Percentiles rank a stretch among this genome's conserved stretches.
Evolutionary conservation across 23 red algal genomes (phyloP).

Genomic region (Gracilaria caudata): DNA sequence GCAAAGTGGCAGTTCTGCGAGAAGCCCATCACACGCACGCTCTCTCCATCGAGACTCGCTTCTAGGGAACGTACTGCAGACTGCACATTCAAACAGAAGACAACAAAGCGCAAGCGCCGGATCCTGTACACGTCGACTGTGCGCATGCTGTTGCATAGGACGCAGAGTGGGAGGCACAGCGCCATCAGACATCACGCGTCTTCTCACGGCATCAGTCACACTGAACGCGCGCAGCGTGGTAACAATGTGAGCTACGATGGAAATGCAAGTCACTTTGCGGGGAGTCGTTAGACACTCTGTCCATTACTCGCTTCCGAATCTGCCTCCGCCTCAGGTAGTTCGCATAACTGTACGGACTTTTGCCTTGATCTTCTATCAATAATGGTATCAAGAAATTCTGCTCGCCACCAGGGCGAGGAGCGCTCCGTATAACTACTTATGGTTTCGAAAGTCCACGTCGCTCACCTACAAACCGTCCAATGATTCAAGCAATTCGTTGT

Average conservation of each 20-base stretch:
- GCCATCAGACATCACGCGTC: conserved; percentile 40
- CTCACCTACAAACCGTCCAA: conserved; percentile 56
- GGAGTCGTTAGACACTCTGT: conserved; percentile 77
- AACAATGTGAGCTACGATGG: conserved; percentile 8
- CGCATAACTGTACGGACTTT: conserved; percentile 65
- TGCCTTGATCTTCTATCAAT: conserved; percentile 80
- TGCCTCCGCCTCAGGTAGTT: conserved; percentile 77
- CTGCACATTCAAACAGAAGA: conserved; percentile 46
- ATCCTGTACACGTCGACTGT: conserved; percentile 20
- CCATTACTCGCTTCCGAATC: conserved; percentile 77
- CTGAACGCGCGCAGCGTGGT: conserved; percentile 20
- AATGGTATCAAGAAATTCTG: conserved; percentile 62
- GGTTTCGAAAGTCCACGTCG: conserved; percentile 58
- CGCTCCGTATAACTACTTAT: conserved; percentile 41
- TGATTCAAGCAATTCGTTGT: conserved; percentile 68
- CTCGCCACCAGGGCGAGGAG: conserved; percentile 53
- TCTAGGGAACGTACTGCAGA: too few relatives aligned
- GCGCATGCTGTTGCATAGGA: conserved; percentile 17
- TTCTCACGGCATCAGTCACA: conserved; percentile 29
- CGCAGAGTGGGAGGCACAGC: conserved; percentile 1
- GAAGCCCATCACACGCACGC: too few relatives aligned
- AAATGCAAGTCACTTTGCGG: conserved; percentile 45
- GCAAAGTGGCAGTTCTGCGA: too few relatives aligned
- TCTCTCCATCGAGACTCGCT: too few relatives aligned
- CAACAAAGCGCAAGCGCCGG: conserved; percentile 31